Conservation (phyloP, 139 green algal genomes). For the Nannochloris sp. region DNA sequence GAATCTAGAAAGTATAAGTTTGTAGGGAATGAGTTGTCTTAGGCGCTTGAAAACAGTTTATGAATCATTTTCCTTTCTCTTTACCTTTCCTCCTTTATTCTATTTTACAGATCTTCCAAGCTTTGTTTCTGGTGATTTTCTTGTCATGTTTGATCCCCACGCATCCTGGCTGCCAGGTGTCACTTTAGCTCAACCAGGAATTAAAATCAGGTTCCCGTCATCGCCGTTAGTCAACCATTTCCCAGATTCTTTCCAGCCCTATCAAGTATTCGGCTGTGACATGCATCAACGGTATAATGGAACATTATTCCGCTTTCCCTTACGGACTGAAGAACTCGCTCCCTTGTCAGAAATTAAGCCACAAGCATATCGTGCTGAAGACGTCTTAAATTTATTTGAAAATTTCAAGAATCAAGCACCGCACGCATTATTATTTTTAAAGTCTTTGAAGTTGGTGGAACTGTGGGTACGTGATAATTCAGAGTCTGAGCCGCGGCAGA, state of each 20-base stretch:
- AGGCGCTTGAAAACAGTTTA: too few species aligned
- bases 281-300: constrained; percentile 33
- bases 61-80: background rate
- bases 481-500: background rate
- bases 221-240: constrained; percentile 56
- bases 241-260: constrained; percentile 62
- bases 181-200: constrained; percentile 41
- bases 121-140: constrained; percentile 62
- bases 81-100: constrained; percentile 27
- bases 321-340: constrained; percentile 38
- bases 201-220: constrained; percentile 60
- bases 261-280: constrained; percentile 58
- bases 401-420: constrained; percentile 39
- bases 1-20: too few species aligned
- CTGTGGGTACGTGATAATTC: constrained; percentile 29
- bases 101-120: constrained; percentile 69
- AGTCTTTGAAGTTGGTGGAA: constrained; percentile 42
- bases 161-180: constrained; percentile 51
- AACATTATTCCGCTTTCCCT: constrained; percentile 76
- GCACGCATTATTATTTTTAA: constrained; percentile 66
- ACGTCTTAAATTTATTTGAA: constrained; percentile 38
- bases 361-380: constrained; percentile 19
- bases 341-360: constrained; percentile 61
- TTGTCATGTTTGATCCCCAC: constrained; percentile 78
- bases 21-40: too few species aligned